These are phyloP conservation scores for Aspergillus conjunctus DNA, from an alignment of 495 filamentous ascomycete genomes.

Conservation along the genomic window DNA sequence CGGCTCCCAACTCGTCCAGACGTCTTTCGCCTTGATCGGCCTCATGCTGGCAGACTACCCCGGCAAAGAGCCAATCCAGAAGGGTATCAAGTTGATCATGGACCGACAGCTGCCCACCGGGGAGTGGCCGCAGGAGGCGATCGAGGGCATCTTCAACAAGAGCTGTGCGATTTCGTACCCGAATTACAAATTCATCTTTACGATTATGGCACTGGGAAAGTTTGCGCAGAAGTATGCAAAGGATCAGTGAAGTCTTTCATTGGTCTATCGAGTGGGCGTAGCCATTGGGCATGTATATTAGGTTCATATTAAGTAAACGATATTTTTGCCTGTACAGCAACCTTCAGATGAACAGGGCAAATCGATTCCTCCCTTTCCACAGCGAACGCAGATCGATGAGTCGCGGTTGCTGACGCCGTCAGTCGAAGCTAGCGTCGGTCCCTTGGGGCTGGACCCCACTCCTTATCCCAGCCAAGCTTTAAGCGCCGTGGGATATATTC, in stretches of 20 bases:
- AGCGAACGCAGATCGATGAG: slow-evolving; percentile 1
- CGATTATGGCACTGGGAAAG: slow-evolving; percentile 16
- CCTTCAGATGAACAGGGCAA: not conserved
- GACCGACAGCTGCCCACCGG: slow-evolving; percentile 10
- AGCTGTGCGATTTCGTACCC: slow-evolving; percentile 18
- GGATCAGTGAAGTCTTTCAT: too few relatives aligned
- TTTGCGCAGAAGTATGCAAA: slow-evolving; percentile 13
- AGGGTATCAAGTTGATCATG: slow-evolving; percentile 9
- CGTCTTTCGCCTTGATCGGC: slow-evolving; percentile 2
- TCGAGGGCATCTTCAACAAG: slow-evolving; percentile 12
- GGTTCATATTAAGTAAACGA: not conserved
- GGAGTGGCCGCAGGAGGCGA: slow-evolving; percentile 11
- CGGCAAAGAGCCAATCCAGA: not conserved
- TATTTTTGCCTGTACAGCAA: not conserved
- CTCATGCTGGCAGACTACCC: slow-evolving; percentile 12
- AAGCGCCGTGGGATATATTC: not conserved
- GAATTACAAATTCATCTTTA: slow-evolving; percentile 20
- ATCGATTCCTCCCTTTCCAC: not conserved
- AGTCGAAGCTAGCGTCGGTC: not conserved
- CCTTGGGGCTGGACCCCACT: not conserved
- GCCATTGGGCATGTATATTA: too few relatives aligned
- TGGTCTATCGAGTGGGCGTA: too few relatives aligned
- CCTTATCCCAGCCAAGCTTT: not conserved
- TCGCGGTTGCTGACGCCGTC: slow-evolving; percentile 9
- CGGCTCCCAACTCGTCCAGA: slow-evolving; percentile 14